phyloP scores from a whole-genome alignment of 2,329 filamentous ascomycete species.

The Fusarium mexicanum region DNA sequence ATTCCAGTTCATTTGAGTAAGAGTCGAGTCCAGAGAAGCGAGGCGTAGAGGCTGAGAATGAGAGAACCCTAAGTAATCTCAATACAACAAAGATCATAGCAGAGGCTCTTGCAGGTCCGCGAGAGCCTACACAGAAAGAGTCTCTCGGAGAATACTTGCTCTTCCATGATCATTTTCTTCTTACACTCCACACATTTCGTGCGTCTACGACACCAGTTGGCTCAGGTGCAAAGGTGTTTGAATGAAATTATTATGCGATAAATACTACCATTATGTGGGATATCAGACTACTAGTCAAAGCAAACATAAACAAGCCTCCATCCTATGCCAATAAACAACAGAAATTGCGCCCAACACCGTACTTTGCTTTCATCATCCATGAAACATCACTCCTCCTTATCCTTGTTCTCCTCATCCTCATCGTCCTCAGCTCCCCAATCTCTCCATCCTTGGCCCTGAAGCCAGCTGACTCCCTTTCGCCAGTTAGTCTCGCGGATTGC shows the following conservation, averaged over 20 bases:
- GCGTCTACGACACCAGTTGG: not conserved
- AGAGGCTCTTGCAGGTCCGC: not conserved
- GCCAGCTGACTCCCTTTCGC: conserved; percentile 77
- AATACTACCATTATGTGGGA: conserved; percentile 29
- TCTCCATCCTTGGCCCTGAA: conserved; percentile 78
- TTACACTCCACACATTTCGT: not conserved
- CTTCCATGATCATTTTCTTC: not conserved
- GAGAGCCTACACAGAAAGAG: not conserved
- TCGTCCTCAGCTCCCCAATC: conserved; percentile 71
- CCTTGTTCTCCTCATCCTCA: conserved; percentile 50
- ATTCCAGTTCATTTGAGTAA: not conserved
- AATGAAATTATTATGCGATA: not conserved
- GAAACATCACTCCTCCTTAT: conserved; percentile 42
- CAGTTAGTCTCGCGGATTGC: conserved; percentile 74
- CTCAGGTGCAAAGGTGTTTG: not conserved
- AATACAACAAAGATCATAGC: too few relatives aligned
- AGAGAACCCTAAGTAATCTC: not conserved
- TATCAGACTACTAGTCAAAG: conserved; percentile 17
- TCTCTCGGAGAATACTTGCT: not conserved
- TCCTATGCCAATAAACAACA: conserved; percentile 3
- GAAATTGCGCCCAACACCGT: conserved; percentile 31
- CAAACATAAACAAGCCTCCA: conserved; percentile 15
- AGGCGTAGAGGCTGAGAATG: not conserved
- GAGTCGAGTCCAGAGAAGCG: not conserved
- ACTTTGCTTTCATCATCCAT: conserved; percentile 31